Conservation (phyloP, 345 rosid species). For the Dipteronia dyeriana region DNA sequence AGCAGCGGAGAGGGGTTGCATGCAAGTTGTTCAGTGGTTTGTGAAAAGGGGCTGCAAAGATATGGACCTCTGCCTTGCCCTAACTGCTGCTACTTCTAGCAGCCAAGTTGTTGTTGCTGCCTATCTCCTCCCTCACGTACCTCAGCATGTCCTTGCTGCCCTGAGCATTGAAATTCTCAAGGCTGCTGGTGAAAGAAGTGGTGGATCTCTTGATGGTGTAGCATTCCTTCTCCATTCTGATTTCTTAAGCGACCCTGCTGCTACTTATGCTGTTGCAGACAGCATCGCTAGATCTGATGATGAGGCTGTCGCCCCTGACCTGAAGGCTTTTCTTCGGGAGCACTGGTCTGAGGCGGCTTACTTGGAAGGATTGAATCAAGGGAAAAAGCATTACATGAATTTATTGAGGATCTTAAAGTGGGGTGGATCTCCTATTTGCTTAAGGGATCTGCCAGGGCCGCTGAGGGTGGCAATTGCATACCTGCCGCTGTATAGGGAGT, state of each 20-base stretch:
- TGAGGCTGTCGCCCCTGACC: constrained; percentile 72
- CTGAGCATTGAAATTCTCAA: constrained; percentile 91
- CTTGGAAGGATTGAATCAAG: constrained; percentile 68
- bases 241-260: constrained; percentile 79
- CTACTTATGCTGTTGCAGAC: constrained; percentile 84
- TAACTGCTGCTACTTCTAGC: constrained; percentile 94
- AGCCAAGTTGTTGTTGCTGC: constrained; percentile 85
- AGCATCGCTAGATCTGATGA: constrained; percentile 87
- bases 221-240: constrained; percentile 86
- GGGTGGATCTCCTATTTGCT: constrained; percentile 70
- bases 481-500: constrained; percentile 83
- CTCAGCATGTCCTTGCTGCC: constrained; percentile 83
- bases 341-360: constrained; percentile 95
- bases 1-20: constrained; percentile 94
- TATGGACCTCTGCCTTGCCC: constrained; percentile 96
- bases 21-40: constrained; percentile 97
- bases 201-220: constrained; percentile 89
- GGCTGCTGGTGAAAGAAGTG: constrained; percentile 94
- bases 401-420: constrained; percentile 63
- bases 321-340: constrained; percentile 66
- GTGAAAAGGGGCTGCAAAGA: constrained; percentile 84
- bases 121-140: constrained; percentile 87
- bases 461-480: constrained; percentile 78
- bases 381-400: constrained; percentile 66
- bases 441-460: constrained; percentile 76